Base-by-base conservation (phyloP, 2,329 filamentous ascomycete species). In the Orbilia javanica region DNA sequence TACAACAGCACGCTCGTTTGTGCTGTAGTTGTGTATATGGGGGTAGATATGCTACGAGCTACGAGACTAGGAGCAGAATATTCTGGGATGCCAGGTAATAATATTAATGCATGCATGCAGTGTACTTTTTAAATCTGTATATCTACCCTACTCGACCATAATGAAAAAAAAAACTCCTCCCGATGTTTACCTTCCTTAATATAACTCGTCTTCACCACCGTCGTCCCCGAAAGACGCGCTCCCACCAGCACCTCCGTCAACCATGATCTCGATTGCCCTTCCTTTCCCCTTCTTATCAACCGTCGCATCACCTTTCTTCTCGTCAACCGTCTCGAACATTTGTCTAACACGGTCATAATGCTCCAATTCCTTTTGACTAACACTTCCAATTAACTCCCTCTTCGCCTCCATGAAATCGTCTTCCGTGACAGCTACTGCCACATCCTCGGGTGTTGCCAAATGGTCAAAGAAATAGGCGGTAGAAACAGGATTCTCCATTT, bases 401-500 rank as follows among this genome's bases (percentile, higher is more conserved):
- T 95, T 90, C 0, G 96, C 96, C 27, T 89, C 89, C 22, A 91
- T 83, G 83, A 99, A 99, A 84, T 99, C 96, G 60, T 92, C 88
- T 84, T 97, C 95, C 0, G 90, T 92, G 29, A 99, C 96, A 85
- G 93, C 90, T 80, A 99, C 95, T 27, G 91, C 89, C 0, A 95
- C 89, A 82, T 99, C 96, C 55, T 93, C 92, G 10, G 90, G 88
- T 0, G 89, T 93, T 13, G 95, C 94, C 80, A 93, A 87, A 84
- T 98, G 95, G 83, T 99, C 96, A 83, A 99, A 99, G 86, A 94
- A 99, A 85, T 96, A 94, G 0, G 94, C 95, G 1, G 95, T 96
- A 1, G 92, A 92, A 79, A 97, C 88, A 4, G 88, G 86, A 57
- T 77, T 81, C 63, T 81, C 80, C 65, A 82, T 74, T 65, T 87